These are phyloP conservation scores for Zalaria obscura DNA, from an alignment of 2,329 filamentous ascomycete species.

Conservation along the genomic window DNA sequence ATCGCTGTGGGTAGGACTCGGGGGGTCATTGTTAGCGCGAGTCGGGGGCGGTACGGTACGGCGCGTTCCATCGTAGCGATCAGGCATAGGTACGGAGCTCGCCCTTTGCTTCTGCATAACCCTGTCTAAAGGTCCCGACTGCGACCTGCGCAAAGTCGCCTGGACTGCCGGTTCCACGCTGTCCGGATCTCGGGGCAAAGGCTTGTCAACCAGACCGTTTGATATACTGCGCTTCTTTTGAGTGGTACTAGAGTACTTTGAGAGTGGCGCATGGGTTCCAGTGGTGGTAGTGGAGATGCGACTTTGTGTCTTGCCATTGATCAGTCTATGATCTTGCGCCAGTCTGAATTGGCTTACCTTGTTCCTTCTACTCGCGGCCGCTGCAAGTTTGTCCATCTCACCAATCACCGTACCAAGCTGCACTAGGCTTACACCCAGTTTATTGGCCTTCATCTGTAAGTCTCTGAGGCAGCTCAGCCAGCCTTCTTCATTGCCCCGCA, in stretches of 20 bases:
- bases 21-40: background rate
- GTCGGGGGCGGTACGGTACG: background rate
- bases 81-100: background rate
- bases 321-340: background rate
- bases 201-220: slow-evolving; percentile 9
- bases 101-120: slow-evolving; percentile 4
- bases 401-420: slow-evolving; percentile 64
- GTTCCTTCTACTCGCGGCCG: slow-evolving; percentile 65
- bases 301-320: too few species aligned
- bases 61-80: background rate
- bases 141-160: slow-evolving; percentile 6
- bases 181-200: slow-evolving; percentile 12
- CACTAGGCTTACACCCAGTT: slow-evolving; percentile 54
- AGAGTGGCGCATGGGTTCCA: background rate
- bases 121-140: slow-evolving; percentile 6
- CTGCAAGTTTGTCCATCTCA: slow-evolving; percentile 77
- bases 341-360: slow-evolving; percentile 39
- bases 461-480: slow-evolving; percentile 73
- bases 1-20: background rate
- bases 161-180: slow-evolving; percentile 5
- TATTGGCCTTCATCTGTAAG: slow-evolving; percentile 57
- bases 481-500: slow-evolving; percentile 84
- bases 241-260: background rate
- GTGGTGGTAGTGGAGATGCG: too few species aligned
- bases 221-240: slow-evolving; percentile 8